Conservation (phyloP, 805 yeast species). For the Maudiozyma turicensis region DNA sequence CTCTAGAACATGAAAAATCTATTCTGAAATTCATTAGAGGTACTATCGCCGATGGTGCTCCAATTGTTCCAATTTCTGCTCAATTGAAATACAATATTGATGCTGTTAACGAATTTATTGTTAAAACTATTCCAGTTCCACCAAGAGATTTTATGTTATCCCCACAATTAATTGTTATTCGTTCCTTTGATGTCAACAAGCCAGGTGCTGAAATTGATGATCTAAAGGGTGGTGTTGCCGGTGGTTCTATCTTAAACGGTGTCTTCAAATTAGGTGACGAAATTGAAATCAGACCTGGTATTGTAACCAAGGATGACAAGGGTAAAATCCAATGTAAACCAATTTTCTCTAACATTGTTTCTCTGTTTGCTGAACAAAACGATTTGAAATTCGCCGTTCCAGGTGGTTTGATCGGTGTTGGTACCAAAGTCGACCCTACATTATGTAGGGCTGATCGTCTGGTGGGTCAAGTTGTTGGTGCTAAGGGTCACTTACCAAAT, state of each 20-base stretch:
- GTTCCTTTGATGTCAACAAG: constrained; percentile 97
- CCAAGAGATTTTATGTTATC: constrained; percentile 87
- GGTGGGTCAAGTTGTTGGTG: constrained; percentile 98
- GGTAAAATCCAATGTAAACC: constrained; percentile 90
- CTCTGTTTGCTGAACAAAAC: constrained; percentile 94
- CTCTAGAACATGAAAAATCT: constrained; percentile 89
- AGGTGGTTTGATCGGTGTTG: constrained; percentile 99
- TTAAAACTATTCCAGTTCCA: constrained; percentile 89
- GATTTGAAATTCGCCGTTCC: constrained; percentile 98
- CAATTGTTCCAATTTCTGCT: constrained; percentile 97
- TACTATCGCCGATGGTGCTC: constrained; percentile 98
- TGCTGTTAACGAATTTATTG: constrained; percentile 95
- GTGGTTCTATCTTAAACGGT: constrained; percentile 96
- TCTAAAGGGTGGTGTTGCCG: constrained; percentile 99
- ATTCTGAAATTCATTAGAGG: constrained; percentile 90
- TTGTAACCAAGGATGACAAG: constrained; percentile 87
- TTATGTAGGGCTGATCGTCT: constrained; percentile 98
- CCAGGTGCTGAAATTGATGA: constrained; percentile 98
- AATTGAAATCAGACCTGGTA: constrained; percentile 98
- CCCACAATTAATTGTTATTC: constrained; percentile 91
- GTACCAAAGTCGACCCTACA: constrained; percentile 98
- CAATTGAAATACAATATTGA: constrained; percentile 97
- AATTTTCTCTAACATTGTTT: constrained; percentile 85
- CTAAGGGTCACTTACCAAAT: constrained; percentile 90
- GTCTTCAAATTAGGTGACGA: constrained; percentile 96